Percentiles rank a stretch among this genome's conserved stretches.
Conservation (phyloP, 108 stramenopile genomes). For the Conticribra weissflogii region DNA sequence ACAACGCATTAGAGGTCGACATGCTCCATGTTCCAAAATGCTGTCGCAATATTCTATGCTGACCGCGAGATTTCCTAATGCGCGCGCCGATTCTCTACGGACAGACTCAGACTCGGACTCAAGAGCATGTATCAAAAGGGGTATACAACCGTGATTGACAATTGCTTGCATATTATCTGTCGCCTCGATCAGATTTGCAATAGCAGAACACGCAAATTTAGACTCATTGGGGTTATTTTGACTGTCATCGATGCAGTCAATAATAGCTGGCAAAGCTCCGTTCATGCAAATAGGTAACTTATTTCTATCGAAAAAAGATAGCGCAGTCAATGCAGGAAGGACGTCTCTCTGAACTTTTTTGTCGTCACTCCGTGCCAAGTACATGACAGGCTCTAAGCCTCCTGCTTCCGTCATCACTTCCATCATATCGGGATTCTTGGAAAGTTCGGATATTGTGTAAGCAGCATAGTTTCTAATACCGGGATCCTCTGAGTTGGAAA, state of each 20-base stretch:
- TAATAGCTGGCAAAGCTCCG: slow-evolving; percentile 74
- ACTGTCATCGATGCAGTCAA: slow-evolving; percentile 37
- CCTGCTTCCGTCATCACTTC: slow-evolving; percentile 77
- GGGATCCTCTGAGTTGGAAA: slow-evolving; percentile 71
- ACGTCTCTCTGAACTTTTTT: slow-evolving; percentile 72
- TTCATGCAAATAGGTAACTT: slow-evolving; percentile 72
- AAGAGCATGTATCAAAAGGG: slow-evolving; percentile 67
- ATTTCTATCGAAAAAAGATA: slow-evolving; percentile 82
- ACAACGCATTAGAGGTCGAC: slow-evolving; percentile 59
- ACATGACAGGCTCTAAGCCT: slow-evolving; percentile 83
- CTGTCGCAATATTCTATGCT: slow-evolving; percentile 74
- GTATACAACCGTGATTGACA: slow-evolving; percentile 64
- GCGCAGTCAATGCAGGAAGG: slow-evolving; percentile 75
- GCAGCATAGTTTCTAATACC: slow-evolving; percentile 86
- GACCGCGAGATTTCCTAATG: slow-evolving; percentile 82
- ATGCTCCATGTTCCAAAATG: slow-evolving; percentile 60
- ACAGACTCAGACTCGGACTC: slow-evolving; percentile 43
- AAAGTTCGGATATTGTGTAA: slow-evolving; percentile 77
- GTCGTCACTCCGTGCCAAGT: slow-evolving; percentile 79
- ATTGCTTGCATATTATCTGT: slow-evolving; percentile 72
- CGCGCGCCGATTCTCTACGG: slow-evolving; percentile 77
- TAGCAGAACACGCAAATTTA: slow-evolving; percentile 74
- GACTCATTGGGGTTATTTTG: slow-evolving; percentile 32
- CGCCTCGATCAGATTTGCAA: slow-evolving; percentile 83
- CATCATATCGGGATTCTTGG: slow-evolving; percentile 77